Conservation (phyloP, 2,329 filamentous ascomycete genomes). For the Passalora sequoiae region DNA sequence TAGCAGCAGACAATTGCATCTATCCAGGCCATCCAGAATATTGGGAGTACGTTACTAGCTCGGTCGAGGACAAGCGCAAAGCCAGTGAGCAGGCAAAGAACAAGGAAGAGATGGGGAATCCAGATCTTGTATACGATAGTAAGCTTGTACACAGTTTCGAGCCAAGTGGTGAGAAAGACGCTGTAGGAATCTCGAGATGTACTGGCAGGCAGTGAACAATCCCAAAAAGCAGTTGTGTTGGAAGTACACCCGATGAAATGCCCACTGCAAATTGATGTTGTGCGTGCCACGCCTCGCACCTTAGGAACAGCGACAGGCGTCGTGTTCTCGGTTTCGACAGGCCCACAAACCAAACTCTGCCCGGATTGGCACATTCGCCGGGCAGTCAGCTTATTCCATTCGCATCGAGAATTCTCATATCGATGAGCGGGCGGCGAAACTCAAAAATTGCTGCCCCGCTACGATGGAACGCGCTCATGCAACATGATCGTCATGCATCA, state of each 20-base stretch:
- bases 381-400: no score
- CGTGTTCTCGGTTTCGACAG: no score
- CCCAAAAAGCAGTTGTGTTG: no score
- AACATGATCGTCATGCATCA: slow-evolving; percentile 1
- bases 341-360: no score
- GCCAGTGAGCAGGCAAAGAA: slow-evolving; percentile 13
- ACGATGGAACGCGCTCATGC: slow-evolving; percentile 1
- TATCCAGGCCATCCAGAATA: slow-evolving; percentile 66
- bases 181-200: slow-evolving; percentile 61
- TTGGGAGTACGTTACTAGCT: slow-evolving; percentile 62
- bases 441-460: background rate
- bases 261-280: no score
- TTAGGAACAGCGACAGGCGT: no score
- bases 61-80: slow-evolving; percentile 56
- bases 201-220: slow-evolving; percentile 36
- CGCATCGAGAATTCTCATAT: no score
- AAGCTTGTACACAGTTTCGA: slow-evolving; percentile 60
- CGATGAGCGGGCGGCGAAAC: no score
- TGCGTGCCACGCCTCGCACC: no score
- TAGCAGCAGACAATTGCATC: slow-evolving; percentile 67
- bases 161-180: slow-evolving; percentile 63
- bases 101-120: slow-evolving; percentile 2
- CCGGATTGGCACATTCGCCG: no score
- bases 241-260: no score
- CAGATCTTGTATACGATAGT: slow-evolving; percentile 58